Evolutionary conservation across 1,284 basidiomycete species (phyloP).

Genomic region (Rhodotorula sp.): DNA sequence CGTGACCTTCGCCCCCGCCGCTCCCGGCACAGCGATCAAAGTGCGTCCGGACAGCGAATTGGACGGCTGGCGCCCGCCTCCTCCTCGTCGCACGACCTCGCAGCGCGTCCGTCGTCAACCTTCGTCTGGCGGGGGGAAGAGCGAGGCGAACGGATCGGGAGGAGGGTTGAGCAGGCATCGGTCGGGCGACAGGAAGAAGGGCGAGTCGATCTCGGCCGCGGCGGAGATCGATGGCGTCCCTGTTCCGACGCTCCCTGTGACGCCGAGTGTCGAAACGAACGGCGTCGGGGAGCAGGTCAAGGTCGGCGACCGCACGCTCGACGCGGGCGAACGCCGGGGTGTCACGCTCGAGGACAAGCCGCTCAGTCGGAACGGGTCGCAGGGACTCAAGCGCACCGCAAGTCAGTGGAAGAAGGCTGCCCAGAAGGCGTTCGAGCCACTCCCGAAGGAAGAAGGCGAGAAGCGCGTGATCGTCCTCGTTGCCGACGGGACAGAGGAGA

Average conservation of each 20-base stretch:
- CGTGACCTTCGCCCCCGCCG: conserved; percentile 34
- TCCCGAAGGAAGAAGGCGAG: conserved; percentile 30
- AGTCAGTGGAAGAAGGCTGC: conserved; percentile 18
- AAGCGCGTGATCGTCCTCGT: conserved; percentile 64
- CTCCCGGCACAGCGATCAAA: neutral
- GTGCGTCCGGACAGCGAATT: conserved; percentile 18
- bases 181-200: conserved; percentile 1
- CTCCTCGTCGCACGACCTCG: conserved; percentile 32
- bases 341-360: conserved; percentile 37
- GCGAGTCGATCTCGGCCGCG: neutral
- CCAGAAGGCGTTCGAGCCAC: conserved; percentile 31
- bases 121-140: neutral
- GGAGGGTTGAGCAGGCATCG: neutral
- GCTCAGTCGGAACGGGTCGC: conserved; percentile 18
- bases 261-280: neutral
- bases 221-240: neutral
- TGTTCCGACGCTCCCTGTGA: neutral
- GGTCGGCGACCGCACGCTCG: conserved; percentile 18
- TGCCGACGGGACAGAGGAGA: conserved; percentile 87
- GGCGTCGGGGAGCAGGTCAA: conserved; percentile 2
- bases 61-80: conserved; percentile 27
- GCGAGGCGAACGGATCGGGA: neutral
- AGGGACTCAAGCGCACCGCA: conserved; percentile 31
- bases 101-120: conserved; percentile 23
- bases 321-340: conserved; percentile 28